These are phyloP conservation scores for Rutstroemia sp. DNA, from an alignment of 2,329 filamentous ascomycete genomes.

Conservation along the genomic window DNA sequence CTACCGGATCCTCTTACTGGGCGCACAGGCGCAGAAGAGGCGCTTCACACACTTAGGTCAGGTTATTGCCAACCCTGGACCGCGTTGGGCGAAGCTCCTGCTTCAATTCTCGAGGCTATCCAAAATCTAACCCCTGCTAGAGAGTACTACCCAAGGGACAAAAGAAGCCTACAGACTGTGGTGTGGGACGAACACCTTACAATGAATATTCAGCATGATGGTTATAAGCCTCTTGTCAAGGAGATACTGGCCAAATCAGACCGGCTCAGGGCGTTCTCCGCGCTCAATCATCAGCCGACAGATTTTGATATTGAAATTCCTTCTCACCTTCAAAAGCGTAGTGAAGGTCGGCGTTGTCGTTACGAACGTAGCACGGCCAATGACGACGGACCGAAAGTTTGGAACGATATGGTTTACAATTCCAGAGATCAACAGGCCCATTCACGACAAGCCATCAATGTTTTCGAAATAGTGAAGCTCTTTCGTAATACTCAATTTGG, in stretches of 20 bases:
- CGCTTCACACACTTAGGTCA: constrained; percentile 41
- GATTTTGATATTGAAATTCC: constrained; percentile 10
- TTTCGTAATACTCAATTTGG: too few relatives aligned
- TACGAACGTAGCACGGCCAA: too few relatives aligned
- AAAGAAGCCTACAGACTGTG: constrained; percentile 37
- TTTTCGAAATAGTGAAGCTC: too few relatives aligned
- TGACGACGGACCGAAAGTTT: too few relatives aligned
- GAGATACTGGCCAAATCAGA: constrained; percentile 15
- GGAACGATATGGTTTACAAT: too few relatives aligned
- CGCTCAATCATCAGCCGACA: constrained; percentile 10
- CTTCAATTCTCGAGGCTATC: constrained; percentile 10
- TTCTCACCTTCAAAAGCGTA: too few relatives aligned
- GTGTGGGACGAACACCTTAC: constrained; percentile 35
- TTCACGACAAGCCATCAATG: too few relatives aligned
- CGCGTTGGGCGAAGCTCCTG: constrained; percentile 8
- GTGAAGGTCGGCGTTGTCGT: too few relatives aligned
- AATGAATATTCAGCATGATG: constrained; percentile 35
- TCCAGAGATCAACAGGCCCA: too few relatives aligned
- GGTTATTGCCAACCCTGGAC: constrained; percentile 34
- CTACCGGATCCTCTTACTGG: constrained; percentile 51
- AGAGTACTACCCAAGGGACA: constrained; percentile 37
- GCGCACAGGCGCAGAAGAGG: constrained; percentile 55
- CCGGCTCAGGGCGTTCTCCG: constrained; percentile 13
- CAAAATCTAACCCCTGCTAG: constrained; percentile 28
- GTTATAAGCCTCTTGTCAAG: constrained; percentile 11